Evolutionary conservation across 148 eudicot species (phyloP).

Genomic region (Oxyria digyna): DNA sequence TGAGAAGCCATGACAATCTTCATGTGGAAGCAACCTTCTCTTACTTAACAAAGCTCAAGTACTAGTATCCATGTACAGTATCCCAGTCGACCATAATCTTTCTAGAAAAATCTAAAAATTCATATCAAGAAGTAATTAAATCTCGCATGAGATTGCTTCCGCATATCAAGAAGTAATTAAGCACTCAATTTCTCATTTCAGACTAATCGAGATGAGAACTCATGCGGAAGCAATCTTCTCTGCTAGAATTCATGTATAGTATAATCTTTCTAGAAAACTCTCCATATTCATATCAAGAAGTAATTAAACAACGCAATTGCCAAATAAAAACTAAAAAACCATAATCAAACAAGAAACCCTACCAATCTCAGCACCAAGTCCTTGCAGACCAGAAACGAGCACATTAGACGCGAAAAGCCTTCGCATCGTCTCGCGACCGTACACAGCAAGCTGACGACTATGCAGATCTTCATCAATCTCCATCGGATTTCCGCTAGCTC

Average conservation of each 20-base stretch:
- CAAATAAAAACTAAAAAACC: not conserved
- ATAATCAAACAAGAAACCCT: constrained; percentile 1
- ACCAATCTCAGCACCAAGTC: constrained; percentile 88
- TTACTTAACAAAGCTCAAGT: not conserved
- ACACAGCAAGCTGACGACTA: constrained; percentile 76
- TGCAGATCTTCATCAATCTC: constrained; percentile 82
- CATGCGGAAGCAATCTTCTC: not conserved
- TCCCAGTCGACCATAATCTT: not conserved
- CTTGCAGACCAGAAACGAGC: constrained; percentile 66
- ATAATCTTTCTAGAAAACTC: not conserved
- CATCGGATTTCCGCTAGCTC: constrained; percentile 10
- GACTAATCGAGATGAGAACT: not conserved
- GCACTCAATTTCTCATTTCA: not conserved
- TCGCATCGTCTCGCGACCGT: constrained; percentile 82
- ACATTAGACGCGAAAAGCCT: constrained; percentile 59
- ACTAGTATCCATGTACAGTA: not conserved
- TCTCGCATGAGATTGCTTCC: too few species aligned
- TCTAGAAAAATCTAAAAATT: not conserved
- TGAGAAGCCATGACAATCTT: not conserved
- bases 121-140: not conserved
- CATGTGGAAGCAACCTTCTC: not conserved
- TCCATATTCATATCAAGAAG: not conserved
- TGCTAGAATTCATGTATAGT: not conserved
- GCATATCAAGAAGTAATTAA: too few species aligned
- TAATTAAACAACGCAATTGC: not conserved